Base-by-base conservation (phyloP, 2,329 filamentous ascomycete genomes). In the Aspergillus sergii region DNA sequence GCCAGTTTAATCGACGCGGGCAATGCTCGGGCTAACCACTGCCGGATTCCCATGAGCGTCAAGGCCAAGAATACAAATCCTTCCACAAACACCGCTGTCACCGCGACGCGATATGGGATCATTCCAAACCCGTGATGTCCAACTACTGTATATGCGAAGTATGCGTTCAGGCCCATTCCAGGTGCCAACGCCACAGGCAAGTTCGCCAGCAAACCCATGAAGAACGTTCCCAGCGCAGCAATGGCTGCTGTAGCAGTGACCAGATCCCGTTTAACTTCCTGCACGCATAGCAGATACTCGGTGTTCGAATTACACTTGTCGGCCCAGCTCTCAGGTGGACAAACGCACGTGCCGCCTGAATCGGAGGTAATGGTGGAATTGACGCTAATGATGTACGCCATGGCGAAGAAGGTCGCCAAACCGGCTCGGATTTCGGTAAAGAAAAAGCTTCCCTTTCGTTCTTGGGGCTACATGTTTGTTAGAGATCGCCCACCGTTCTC, bases 21-120 rank as follows among this genome's bases (percentile, higher is more conserved):
- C 66, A 96, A 93, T 50, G 91, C 89, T 68, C 92, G 88, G 21
- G 93, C 93, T 30, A 96, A 86, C 92, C 92, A 96, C 76, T 96
- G 93, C 16, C 93, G 89, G 80, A 96, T 85, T 43, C 93, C 93
- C 58, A 94, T 83, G 41, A 96, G 75, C 1, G 93, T 93, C 46
- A 96, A 84, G 3, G 82, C 91, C 57, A 96, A 87, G 79, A 96
- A 96, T 65, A 96, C 89, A 76, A 91, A 91, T 43, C 93, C 93
- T 77, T 96, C 93, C 16, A 95, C 89, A 74, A 96, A 96, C 68
- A 95, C 93, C 59, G 93, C 92, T 4, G 92, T 95, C 43, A 96
- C 80, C 39, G 93, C 93, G 48, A 94, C 84, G 59, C 85, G 77
- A 74, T 92, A 96, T 1, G 91, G 88, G 10, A 96, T 88, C 41